Conservation (phyloP, 2,329 filamentous ascomycete species). For the Paracamarosporium sp. region DNA sequence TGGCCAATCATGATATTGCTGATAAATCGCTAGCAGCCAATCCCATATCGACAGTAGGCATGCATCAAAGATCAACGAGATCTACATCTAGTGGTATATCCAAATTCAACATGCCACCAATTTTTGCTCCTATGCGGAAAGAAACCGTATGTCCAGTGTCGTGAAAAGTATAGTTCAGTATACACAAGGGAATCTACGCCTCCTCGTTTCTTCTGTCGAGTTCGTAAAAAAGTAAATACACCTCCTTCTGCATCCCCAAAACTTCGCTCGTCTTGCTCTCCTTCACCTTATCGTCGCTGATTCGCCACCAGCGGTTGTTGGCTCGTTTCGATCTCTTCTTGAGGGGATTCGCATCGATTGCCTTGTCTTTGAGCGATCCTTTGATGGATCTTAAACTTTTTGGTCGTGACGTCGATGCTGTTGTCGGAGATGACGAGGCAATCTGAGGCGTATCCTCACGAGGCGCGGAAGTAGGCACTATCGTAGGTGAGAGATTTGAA, state of each 20-base stretch:
- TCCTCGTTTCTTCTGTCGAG: slow-evolving; percentile 59
- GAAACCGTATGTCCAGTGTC: neutral
- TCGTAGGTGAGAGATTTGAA: slow-evolving; percentile 30
- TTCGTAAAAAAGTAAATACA: slow-evolving; percentile 97
- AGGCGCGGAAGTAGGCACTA: slow-evolving; percentile 23
- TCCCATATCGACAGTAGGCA: neutral
- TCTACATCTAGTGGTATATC: slow-evolving; percentile 2
- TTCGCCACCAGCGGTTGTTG: slow-evolving; percentile 91
- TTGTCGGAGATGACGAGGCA: slow-evolving; percentile 22
- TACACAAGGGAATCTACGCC: neutral
- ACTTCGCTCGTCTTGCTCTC: slow-evolving; percentile 93
- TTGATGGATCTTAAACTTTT: slow-evolving; percentile 36
- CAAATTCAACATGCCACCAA: neutral
- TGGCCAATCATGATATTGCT: slow-evolving; percentile 26
- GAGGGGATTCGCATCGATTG: slow-evolving; percentile 37
- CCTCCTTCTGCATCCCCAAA: slow-evolving; percentile 90
- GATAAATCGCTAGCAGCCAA: slow-evolving; percentile 12
- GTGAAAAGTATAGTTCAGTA: neutral
- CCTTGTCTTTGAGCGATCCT: slow-evolving; percentile 44
- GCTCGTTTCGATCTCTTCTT: slow-evolving; percentile 65
- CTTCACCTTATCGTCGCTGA: slow-evolving; percentile 95
- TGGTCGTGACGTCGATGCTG: slow-evolving; percentile 26
- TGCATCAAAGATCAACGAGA: neutral
- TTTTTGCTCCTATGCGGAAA: neutral
- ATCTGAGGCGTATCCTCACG: slow-evolving; percentile 30